Evolutionary conservation across 495 filamentous ascomycete genomes (phyloP).

Genomic region (Corynascus novoguineensis): DNA sequence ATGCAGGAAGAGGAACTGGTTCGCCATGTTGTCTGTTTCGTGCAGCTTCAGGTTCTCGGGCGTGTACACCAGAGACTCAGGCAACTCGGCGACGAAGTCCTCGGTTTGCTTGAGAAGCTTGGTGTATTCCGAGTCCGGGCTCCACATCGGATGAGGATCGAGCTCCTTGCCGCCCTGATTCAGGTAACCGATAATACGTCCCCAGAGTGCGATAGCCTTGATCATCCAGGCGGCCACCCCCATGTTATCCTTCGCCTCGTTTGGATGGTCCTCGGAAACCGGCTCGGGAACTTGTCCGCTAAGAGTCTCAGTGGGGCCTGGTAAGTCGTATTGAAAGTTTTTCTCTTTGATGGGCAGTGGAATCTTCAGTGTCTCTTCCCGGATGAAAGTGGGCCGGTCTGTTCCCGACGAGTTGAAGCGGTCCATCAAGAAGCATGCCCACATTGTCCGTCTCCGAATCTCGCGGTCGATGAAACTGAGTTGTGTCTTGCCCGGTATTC

Average conservation of each 20-base stretch:
- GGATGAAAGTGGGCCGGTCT: constrained; percentile 85
- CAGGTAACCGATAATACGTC: constrained; percentile 79
- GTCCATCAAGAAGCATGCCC: constrained; percentile 97
- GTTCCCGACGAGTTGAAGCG: constrained; percentile 95
- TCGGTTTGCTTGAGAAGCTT: constrained; percentile 65
- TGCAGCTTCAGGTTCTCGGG: constrained; percentile 80
- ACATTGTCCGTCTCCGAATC: constrained; percentile 90
- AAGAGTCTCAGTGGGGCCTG: constrained; percentile 79
- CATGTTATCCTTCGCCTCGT: constrained; percentile 77
- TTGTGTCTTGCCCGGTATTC: constrained; percentile 58
- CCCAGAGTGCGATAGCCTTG: constrained; percentile 80
- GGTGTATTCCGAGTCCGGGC: constrained; percentile 67
- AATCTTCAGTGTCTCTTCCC: constrained; percentile 81
- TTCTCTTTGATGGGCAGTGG: constrained; percentile 88
- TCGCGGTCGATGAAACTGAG: constrained; percentile 90
- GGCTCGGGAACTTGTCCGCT: constrained; percentile 67
- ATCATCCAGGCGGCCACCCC: constrained; percentile 91
- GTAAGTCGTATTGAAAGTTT: constrained; percentile 86
- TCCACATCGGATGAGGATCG: constrained; percentile 74
- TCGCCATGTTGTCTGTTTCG: constrained; percentile 74
- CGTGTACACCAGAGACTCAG: constrained; percentile 63
- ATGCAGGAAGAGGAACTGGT: constrained; percentile 93
- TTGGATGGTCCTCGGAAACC: constrained; percentile 53
- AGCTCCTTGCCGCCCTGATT: constrained; percentile 86
- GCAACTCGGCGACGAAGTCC: constrained; percentile 63